Base-by-base conservation (phyloP, 805 yeast genomes). In the Nakazawaea laoshanensis region DNA sequence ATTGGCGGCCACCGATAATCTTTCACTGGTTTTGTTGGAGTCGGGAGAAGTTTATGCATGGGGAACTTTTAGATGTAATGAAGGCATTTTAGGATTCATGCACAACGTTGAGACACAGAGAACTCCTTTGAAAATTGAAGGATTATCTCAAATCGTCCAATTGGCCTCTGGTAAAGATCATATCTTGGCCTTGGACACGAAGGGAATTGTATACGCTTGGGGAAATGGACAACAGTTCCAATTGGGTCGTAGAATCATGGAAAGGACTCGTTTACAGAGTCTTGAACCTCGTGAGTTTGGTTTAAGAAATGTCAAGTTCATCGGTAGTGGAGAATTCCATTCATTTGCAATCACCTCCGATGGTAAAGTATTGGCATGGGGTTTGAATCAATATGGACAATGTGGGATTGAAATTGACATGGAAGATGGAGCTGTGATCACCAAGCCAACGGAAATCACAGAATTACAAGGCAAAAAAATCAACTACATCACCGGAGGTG, bases 11-110 rank as follows among this genome's bases (percentile, higher is more conserved):
- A 82, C 96, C 7, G 98, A 92, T 53, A 89, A 87, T 48, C 60
- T 89, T 39, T 82, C 95, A 25, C 88, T 89, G 12, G 85, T 77
- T 2, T 58, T 92, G 37, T 70, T 78, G 24, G 79, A 73, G 29
- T 77, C 74, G 34, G 97, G 98, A 23, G 85, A 82, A 24, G 87
- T 94, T 7, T 92, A 78, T 55, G 94, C 96, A 1, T 92, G 98
- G 97, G 99, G 99, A 24, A 84, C 96, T 14, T 92, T 92, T 61
- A 79, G 92, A 59, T 77, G 87, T 52, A 84, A 84, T 46, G 97
- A 92, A 57, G 98, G 98, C 35, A 64, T 79, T 25, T 67, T 89
- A 36, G 95, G 96, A 3, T 92, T 84, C 57, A 70, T 73, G 43
- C 76, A 76, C 39, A 69, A 73, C 31, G 68, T 74, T 24, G 56